phyloP scores from a whole-genome alignment of 176 grass and related monocot species.

The Tillandsia leiboldiana region DNA sequence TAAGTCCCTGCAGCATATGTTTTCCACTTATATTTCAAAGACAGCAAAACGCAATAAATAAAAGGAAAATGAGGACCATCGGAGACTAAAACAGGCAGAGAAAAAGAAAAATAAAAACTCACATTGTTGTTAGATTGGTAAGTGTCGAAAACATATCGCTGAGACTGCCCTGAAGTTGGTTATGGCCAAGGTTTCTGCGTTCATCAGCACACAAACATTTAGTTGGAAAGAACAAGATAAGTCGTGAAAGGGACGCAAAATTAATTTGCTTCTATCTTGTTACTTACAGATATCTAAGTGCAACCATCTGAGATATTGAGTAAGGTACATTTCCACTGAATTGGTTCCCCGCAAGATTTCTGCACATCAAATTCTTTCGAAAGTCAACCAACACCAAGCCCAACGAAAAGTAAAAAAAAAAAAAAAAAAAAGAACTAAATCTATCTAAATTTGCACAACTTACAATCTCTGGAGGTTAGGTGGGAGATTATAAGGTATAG shows the following conservation, averaged over 20 bases:
- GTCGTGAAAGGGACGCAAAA: slow-evolving; percentile 13
- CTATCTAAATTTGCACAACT: slow-evolving; percentile 24
- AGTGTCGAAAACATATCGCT: slow-evolving; percentile 60
- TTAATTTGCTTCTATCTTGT: slow-evolving; percentile 5
- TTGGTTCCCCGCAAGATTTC: slow-evolving; percentile 67
- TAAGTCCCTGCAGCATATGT: slow-evolving; percentile 55
- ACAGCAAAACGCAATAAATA: slow-evolving; percentile 16
- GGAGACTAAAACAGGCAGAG: background rate
- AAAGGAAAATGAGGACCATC: slow-evolving; percentile 6
- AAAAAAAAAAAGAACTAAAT: background rate
- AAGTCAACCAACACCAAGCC: background rate
- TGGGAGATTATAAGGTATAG: slow-evolving; percentile 75
- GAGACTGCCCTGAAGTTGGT: slow-evolving; percentile 77
- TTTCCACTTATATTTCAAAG: slow-evolving; percentile 1
- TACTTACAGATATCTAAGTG: slow-evolving; percentile 75
- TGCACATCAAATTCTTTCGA: slow-evolving; percentile 25
- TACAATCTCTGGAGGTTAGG: slow-evolving; percentile 62
- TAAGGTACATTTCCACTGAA: slow-evolving; percentile 63
- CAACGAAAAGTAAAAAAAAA: too few relatives aligned
- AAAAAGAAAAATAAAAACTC: slow-evolving; percentile 27
- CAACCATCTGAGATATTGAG: slow-evolving; percentile 45
- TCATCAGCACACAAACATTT: slow-evolving; percentile 18
- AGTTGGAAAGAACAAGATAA: slow-evolving; percentile 21
- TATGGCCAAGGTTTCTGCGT: slow-evolving; percentile 71
- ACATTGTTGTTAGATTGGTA: slow-evolving; percentile 65